Base-by-base conservation (phyloP, 257 asterid genomes). In the Prunella vulgaris region DNA sequence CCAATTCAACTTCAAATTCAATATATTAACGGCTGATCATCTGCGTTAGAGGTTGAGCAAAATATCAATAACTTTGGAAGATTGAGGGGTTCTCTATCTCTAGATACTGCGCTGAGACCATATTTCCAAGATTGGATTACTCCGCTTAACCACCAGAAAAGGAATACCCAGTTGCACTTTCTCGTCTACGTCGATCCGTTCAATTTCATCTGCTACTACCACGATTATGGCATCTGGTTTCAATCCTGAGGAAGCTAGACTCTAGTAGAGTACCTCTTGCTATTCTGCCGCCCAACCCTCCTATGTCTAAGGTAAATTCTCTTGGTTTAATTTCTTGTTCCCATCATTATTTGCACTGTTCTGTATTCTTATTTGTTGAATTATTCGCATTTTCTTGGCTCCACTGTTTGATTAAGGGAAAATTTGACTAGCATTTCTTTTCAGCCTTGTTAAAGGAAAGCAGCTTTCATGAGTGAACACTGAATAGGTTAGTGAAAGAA, bases 201-300 rank as follows among this genome's bases (percentile, higher is more conserved):
- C 81, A 53, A 33, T 70, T 65, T 68, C 81, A 28, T 73, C 82
- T 20, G 60, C 80, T 21, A 24, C 77, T 56, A 33, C 60, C 49
- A 15, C 79, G 24, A 18, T 20, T 32, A 74, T 77, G 88, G 84
- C 71, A 60, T 44, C 85, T 59, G 64, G 82, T 5, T 77, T 81
- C 81, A 88, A 77, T 78, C 71, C 91, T 10, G 90, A 88, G 46
- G 88, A 85, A 80, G 89, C 95, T 71, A 85, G n/a, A n/a, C n/a
- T n/a, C n/a, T n/a, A n/a, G n/a, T n/a, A n/a, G 97, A 84, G 85
- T 82, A 46, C 96, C 97, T 58, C 80, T 85, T 15, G 83, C 85
- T 42, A 65, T 90, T 59, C 84, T 88, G 5, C 79, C 82, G 69
- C 90, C 89, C 28, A 66, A 58, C 3, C 88, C 97, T 76, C 90